Evolutionary conservation across 2,329 filamentous ascomycete genomes (phyloP), one percentile per base, ranked within the genome.

Genomic region (Fusarium concolor): DNA sequence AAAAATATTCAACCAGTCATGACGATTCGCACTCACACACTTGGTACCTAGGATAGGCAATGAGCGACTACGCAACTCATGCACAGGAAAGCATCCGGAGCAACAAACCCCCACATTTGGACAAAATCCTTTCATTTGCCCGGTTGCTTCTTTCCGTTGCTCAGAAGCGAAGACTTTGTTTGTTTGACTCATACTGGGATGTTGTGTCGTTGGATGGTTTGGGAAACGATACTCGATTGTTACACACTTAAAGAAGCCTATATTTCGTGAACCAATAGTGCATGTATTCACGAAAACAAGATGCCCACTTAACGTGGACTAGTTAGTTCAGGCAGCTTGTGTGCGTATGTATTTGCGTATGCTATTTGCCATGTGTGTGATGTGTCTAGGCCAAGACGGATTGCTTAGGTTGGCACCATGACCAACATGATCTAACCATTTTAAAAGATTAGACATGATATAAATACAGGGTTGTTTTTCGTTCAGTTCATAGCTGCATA

Each of bases 281-380:
- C 45, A 51, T 42, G 24, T 24, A 12, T 51, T 49, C 47, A 39
- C 55, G 47, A 65, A 61, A 65, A 61, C 55, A 54, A 33, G 28
- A 31, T 26, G 43, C 24, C 22, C 18, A 38, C 50, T 35, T 11
- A 58, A 17, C 10, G n/a, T 24, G 10, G n/a, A 24, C 20, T 14
- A 10, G 6, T 10, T 38, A 22, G 22, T 22, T 18, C n/a, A 65
- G 54, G 38, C 22, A 45, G 28, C 24, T 24, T 43, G 43, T 37
- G n/a, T 55, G 22, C 49, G 55, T 42, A 22, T 18, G 31, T 38
- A 38, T 41, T 18, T 37, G 28, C 10, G 17, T 41, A 33, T 28
- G n/a, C 46, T 41, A 26, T 24, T 41, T 60, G 28, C 37, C 33
- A 38, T 29, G 24, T 11, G 12, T 11, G 10, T 10, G 11, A 31